Conservation (phyloP, 225 moss, liverwort and hornwort species). For the Bryum argenteum region DNA sequence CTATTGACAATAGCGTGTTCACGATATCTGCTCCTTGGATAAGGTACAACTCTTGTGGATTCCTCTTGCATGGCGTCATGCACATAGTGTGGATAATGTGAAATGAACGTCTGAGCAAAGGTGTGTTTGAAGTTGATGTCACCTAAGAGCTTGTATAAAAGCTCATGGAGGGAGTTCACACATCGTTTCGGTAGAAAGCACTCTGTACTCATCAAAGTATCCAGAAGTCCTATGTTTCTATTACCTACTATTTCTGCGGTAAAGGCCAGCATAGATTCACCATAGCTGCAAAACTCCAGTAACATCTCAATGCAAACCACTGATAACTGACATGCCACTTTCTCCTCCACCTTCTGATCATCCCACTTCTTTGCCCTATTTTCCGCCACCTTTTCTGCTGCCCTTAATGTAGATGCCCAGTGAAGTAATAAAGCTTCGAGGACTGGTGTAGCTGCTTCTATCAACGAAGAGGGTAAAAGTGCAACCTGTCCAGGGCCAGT, state of each 20-base stretch:
- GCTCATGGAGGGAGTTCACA: slow-evolving; percentile 62
- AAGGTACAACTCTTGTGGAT: slow-evolving; percentile 41
- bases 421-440: slow-evolving; percentile 63
- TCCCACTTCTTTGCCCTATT: slow-evolving; percentile 62
- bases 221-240: slow-evolving; percentile 68
- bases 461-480: slow-evolving; percentile 54
- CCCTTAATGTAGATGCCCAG: slow-evolving; percentile 61
- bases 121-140: slow-evolving; percentile 80
- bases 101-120: slow-evolving; percentile 81
- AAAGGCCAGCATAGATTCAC: slow-evolving; percentile 84
- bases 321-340: slow-evolving; percentile 75
- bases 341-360: slow-evolving; percentile 57
- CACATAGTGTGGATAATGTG: slow-evolving; percentile 72
- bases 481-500: slow-evolving; percentile 83
- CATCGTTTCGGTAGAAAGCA: slow-evolving; percentile 57
- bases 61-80: slow-evolving; percentile 72
- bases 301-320: slow-evolving; percentile 80
- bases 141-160: slow-evolving; percentile 90
- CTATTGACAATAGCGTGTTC: slow-evolving; percentile 65
- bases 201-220: slow-evolving; percentile 78
- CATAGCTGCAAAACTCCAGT: slow-evolving; percentile 74
- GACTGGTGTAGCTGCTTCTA: slow-evolving; percentile 61
- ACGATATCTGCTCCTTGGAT: slow-evolving; percentile 51
- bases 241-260: slow-evolving; percentile 72
- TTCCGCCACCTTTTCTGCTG: slow-evolving; percentile 62